phyloP scores from a whole-genome alignment of 306 rosid genomes.

The Nissolia schottii region DNA sequence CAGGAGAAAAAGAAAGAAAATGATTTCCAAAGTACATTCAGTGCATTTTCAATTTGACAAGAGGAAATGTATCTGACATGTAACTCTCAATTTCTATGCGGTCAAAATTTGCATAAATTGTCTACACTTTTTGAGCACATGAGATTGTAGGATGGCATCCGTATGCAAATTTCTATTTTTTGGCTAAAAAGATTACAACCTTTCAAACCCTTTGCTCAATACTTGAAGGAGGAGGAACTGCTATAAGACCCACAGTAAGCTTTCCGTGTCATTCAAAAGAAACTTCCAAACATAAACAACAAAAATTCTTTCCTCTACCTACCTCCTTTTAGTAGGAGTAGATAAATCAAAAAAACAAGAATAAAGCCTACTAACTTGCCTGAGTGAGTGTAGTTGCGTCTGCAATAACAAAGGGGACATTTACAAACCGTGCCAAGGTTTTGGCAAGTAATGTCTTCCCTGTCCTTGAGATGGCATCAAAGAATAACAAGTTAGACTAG shows the following conservation, averaged over 20 bases:
- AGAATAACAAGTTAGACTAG: constrained; percentile 56
- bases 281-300: not conserved
- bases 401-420: constrained; percentile 95
- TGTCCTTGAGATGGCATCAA: constrained; percentile 88
- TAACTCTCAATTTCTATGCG: not conserved
- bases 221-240: not conserved
- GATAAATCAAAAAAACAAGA: constrained; percentile 20
- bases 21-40: not conserved
- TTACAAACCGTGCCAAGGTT: constrained; percentile 96
- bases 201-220: not conserved
- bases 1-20: not conserved
- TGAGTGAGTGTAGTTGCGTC: constrained; percentile 98
- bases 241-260: not conserved
- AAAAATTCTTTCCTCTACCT: not conserved
- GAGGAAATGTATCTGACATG: not conserved
- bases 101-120: not conserved
- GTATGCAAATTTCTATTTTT: not conserved
- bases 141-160: constrained; percentile 6
- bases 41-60: not conserved
- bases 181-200: not conserved
- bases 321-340: not conserved
- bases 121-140: not conserved
- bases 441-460: constrained; percentile 99
- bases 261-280: constrained; percentile 1
- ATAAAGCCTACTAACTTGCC: constrained; percentile 49